Percentiles rank a stretch among this genome's conserved stretches.
Evolutionary conservation across 1,284 basidiomycete species (phyloP).

Genomic region (Leccinum variabile): DNA sequence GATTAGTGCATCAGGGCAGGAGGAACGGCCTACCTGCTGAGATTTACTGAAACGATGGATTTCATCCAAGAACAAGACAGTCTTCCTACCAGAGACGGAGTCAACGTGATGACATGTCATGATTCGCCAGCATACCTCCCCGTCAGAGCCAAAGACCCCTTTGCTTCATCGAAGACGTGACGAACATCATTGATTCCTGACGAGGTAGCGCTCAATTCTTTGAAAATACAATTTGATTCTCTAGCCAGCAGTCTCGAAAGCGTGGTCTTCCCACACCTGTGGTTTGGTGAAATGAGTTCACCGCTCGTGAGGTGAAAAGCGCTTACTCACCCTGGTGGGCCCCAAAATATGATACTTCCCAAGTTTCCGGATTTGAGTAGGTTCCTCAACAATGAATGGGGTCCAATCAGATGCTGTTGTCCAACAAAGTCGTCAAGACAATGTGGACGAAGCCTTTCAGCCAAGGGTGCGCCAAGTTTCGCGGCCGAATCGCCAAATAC

Average conservation of each 20-base stretch:
- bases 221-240: constrained; percentile 61
- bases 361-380: constrained; percentile 47
- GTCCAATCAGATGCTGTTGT: constrained; percentile 59
- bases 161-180: constrained; percentile 79
- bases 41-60: constrained; percentile 87
- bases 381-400: constrained; percentile 53
- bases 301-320: background rate
- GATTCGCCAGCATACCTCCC: constrained; percentile 46
- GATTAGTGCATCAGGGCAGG: background rate
- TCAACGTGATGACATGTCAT: background rate
- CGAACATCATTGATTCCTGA: constrained; percentile 81
- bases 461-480: constrained; percentile 51
- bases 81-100: constrained; percentile 45
- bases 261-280: constrained; percentile 77
- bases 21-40: constrained; percentile 59
- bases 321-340: constrained; percentile 63
- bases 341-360: constrained; percentile 75
- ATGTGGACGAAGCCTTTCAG: constrained; percentile 64
- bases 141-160: constrained; percentile 64
- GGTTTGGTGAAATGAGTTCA: background rate
- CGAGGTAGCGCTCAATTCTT: constrained; percentile 75
- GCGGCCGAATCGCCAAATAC: constrained; percentile 25
- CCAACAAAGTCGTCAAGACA: constrained; percentile 67
- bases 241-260: constrained; percentile 71
- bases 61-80: constrained; percentile 82